Base-by-base conservation (phyloP, 345 rosid species). In the Excoecaria agallocha region DNA sequence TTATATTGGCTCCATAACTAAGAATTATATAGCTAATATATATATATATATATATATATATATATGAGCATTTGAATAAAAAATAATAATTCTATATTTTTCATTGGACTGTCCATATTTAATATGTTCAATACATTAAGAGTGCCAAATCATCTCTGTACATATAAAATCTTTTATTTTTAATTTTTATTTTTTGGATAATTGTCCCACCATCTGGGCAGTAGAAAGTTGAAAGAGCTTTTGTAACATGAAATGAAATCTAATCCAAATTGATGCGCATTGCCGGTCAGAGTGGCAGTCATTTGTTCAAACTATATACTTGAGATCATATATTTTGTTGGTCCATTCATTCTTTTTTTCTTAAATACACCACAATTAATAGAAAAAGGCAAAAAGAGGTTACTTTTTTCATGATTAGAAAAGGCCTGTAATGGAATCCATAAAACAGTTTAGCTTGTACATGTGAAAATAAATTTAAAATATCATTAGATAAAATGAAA, bases 201-300 rank as follows among this genome's bases (percentile, higher is more conserved):
- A n/a, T 16, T 70, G 79, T 66, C 84, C 83, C 79, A 77, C 82
- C 88, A 72, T 49, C 69, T 57, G 83, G 63, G 79, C 58, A 45
- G 52, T 52, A 39, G 30, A 71, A 77, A 77, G 71, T 8, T 45
- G 66, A 56, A 39, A 71, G 41, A 55, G 58, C 8, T 20, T 75
- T 55, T 65, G 39, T 54, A 65, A 70, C 48, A 54, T 48, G 66
- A 20, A 38, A 41, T 54, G 66, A 16, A 70, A 76, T 78, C 76
- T 79, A 43, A 71, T 75, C 73, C 66, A 70, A 57, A 45, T 43
- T 72, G 70, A 76, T 79, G 38, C 69, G 9, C 69, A 39, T 73
- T 79, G 67, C 76, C 39, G 73, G 83, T 71, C 81, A 79, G 79
- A 72, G 12, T 61, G 30, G 57, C 76, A 70, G 38, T 10, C 68